Percentiles rank a stretch among this genome's conserved stretches.
Evolutionary conservation across 306 rosid genomes (phyloP).

Genomic region (Sindora glabra): DNA sequence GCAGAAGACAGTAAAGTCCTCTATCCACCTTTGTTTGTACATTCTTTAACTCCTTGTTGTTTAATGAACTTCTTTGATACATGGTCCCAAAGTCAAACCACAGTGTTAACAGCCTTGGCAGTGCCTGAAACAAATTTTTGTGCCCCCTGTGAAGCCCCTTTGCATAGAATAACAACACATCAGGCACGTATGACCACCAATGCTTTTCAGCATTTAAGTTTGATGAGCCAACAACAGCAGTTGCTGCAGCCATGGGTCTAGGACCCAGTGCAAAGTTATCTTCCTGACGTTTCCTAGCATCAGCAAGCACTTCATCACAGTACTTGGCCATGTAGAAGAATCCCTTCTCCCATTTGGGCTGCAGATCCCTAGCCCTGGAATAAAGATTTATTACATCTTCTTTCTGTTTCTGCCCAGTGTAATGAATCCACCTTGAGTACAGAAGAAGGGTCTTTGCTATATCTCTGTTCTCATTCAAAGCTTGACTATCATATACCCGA

Average conservation of each 20-base stretch:
- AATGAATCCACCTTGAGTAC: constrained; percentile 92
- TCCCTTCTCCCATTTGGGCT: constrained; percentile 96
- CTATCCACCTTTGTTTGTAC: constrained; percentile 51
- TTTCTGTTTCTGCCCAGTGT: constrained; percentile 98
- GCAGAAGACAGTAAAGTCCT: background rate
- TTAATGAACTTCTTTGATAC: constrained; percentile 53
- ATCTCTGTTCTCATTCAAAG: constrained; percentile 59
- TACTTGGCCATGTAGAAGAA: constrained; percentile 87
- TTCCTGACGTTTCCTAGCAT: constrained; percentile 95
- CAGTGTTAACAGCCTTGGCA: constrained; percentile 88
- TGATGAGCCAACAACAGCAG: constrained; percentile 49
- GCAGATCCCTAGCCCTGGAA: constrained; percentile 85
- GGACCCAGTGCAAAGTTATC: constrained; percentile 55
- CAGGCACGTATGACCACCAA: constrained; percentile 90
- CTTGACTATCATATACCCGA: constrained; percentile 57
- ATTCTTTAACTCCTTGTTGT: constrained; percentile 51
- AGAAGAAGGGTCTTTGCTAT: constrained; percentile 88
- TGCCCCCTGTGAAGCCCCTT: constrained; percentile 94
- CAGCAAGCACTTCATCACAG: constrained; percentile 86
- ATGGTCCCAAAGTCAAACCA: constrained; percentile 97
- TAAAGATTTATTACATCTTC: constrained; percentile 82
- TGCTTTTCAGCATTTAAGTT: constrained; percentile 54
- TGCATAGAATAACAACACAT: constrained; percentile 84
- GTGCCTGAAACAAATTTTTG: constrained; percentile 95
- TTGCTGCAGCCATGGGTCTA: constrained; percentile 38